phyloP scores from a whole-genome alignment of 2,329 filamentous ascomycete genomes.

The Stromatinia cepivora region DNA sequence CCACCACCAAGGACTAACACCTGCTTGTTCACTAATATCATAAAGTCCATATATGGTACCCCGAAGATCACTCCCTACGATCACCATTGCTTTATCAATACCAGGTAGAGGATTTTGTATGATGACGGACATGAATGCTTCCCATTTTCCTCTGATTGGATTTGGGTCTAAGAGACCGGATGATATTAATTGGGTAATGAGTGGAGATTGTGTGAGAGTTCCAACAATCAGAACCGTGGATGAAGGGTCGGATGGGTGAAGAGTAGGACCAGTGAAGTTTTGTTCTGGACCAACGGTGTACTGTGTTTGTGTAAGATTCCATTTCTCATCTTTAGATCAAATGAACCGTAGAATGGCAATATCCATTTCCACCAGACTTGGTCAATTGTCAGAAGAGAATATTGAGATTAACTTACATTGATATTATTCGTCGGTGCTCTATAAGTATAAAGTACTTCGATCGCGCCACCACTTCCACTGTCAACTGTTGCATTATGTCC shows the following conservation, averaged over 20 bases:
- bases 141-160: slow-evolving; percentile 63
- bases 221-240: slow-evolving; percentile 65
- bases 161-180: slow-evolving; percentile 58
- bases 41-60: slow-evolving; percentile 71
- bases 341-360: neutral
- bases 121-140: slow-evolving; percentile 63
- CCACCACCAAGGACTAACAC: slow-evolving; percentile 65
- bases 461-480: slow-evolving; percentile 17
- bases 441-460: slow-evolving; percentile 36
- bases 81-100: slow-evolving; percentile 60
- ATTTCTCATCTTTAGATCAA: neutral
- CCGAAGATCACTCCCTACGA: slow-evolving; percentile 65
- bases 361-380: neutral
- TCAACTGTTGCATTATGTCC: slow-evolving; percentile 28
- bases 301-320: slow-evolving; percentile 34
- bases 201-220: slow-evolving; percentile 62
- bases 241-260: slow-evolving; percentile 37
- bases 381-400: neutral
- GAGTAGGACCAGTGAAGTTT: slow-evolving; percentile 48
- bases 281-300: slow-evolving; percentile 47
- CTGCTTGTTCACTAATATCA: slow-evolving; percentile 71
- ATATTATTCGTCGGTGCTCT: slow-evolving; percentile 34
- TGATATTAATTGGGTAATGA: slow-evolving; percentile 59
- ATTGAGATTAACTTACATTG: slow-evolving; percentile 32
- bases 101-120: slow-evolving; percentile 58